Base-by-base conservation (phyloP, 2,329 filamentous ascomycete genomes). In the Paecilomyces variotii region DNA sequence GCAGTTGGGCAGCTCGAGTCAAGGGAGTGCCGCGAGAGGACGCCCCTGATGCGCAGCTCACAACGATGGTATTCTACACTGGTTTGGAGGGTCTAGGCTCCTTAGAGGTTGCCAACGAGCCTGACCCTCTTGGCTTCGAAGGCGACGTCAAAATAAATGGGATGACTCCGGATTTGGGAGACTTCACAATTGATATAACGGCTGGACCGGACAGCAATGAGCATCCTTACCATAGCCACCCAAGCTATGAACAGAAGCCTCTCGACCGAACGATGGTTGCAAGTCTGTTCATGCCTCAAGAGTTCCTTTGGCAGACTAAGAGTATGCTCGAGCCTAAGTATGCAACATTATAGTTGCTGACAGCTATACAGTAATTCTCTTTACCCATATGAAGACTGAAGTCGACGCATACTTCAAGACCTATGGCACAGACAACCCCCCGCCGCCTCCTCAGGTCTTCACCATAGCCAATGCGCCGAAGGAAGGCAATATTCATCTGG, bases 1-100 rank as follows among this genome's bases (percentile, higher is more conserved):
- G 94, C 58, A 96, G 86, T 75, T 99, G 94, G 94, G 94, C 87
- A 57, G 90, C 88, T 39, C 83, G 94, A 59, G 87, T 99, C 68
- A 92, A 89, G 75, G 94, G 94, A 25, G 84, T 83, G 51, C 87
- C 90, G 45, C 84, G 89, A 54, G 83, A 86, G 4, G 88, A 88
- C 70, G 88, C 83, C 0, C 81, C 85, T 4, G 72, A 78, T 1
- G 80, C 88, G 61, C 79, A 91, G 59, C 89, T 89, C 72, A 93
- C 87, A 0, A 87, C 89, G 1, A 73, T 97, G 3, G 79, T 95
- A 57, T 93, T 96, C 75, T 95, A 95, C 72, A 82, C 91, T 58
- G 85, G 85, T 0, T 81, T 96, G 60, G 92, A 97, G 70, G 91
- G 89, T 0, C 70, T 87, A 2, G 88, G 87, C 1, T 83, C 82